Conservation (phyloP, 164 flowering plant species). For the Vitis riparia region DNA sequence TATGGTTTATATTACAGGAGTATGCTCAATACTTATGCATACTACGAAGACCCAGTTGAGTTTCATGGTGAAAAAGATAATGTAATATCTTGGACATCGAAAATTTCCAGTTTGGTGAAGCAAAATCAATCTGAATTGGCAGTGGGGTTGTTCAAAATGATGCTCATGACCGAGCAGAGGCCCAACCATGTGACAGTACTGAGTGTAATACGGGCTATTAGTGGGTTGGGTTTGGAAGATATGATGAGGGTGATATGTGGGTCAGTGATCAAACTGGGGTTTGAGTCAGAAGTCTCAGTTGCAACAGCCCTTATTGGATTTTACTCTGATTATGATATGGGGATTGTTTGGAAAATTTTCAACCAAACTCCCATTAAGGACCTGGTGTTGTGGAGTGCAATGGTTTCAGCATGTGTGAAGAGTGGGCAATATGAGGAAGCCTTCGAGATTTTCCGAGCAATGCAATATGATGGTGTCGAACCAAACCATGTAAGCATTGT, state of each 20-base stretch:
- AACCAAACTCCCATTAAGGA: slow-evolving; percentile 36
- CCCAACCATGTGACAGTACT: slow-evolving; percentile 46
- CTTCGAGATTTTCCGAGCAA: slow-evolving; percentile 34
- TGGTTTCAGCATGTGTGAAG: slow-evolving; percentile 45
- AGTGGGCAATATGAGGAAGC: slow-evolving; percentile 38
- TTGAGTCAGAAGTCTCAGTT: slow-evolving; percentile 38
- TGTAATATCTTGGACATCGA: slow-evolving; percentile 37
- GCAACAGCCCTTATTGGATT: slow-evolving; percentile 46
- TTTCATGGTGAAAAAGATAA: slow-evolving; percentile 13
- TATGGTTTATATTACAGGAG: slow-evolving; percentile 1
- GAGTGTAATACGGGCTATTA: slow-evolving; percentile 34
- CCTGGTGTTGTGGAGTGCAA: slow-evolving; percentile 60
- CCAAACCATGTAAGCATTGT: slow-evolving; percentile 52
- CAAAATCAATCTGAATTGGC: slow-evolving; percentile 28
- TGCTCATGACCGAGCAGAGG: slow-evolving; percentile 34
- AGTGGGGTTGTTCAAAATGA: slow-evolving; percentile 36
- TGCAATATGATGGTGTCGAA: slow-evolving; percentile 39
- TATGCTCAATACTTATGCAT: slow-evolving; percentile 3
- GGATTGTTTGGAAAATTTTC: slow-evolving; percentile 33
- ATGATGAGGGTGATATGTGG: slow-evolving; percentile 35
- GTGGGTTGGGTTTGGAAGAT: slow-evolving; percentile 12
- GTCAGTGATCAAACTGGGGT: slow-evolving; percentile 43
- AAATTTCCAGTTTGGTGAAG: slow-evolving; percentile 35
- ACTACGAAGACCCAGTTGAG: slow-evolving; percentile 17
- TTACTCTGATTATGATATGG: slow-evolving; percentile 36